Conservation (phyloP, 2,329 filamentous ascomycete species). For the Zymoseptoria tritici region DNA sequence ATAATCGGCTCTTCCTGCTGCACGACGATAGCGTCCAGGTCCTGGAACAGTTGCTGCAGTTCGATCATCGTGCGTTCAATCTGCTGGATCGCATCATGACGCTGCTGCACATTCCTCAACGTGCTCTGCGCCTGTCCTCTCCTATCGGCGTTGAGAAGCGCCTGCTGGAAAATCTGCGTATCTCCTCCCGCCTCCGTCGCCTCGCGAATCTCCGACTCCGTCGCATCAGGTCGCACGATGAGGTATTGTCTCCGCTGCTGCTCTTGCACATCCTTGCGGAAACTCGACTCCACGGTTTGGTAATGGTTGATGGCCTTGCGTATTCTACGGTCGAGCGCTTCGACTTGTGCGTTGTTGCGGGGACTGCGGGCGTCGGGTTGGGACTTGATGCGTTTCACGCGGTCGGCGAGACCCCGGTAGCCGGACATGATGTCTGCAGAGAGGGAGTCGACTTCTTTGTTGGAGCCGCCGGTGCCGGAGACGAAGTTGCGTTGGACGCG, state of each 20-base stretch:
- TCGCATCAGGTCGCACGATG: constrained; percentile 66
- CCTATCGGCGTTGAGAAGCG: constrained; percentile 72
- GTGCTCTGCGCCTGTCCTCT: constrained; percentile 74
- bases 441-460: constrained; percentile 60
- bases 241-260: constrained; percentile 85
- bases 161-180: constrained; percentile 80
- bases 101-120: constrained; percentile 69
- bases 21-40: constrained; percentile 77
- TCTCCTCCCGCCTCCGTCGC: constrained; percentile 66
- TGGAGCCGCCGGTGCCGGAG: constrained; percentile 57
- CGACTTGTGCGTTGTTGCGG: constrained; percentile 72
- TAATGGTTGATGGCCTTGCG: constrained; percentile 76
- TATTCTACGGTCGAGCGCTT: constrained; percentile 69
- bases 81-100: constrained; percentile 81
- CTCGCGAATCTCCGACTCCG: constrained; percentile 65
- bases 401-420: constrained; percentile 71
- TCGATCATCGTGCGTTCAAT: constrained; percentile 88
- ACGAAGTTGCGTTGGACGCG: constrained; percentile 65
- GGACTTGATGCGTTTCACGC: constrained; percentile 75
- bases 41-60: constrained; percentile 78
- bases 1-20: constrained; percentile 76
- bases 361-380: constrained; percentile 63
- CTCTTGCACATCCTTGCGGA: constrained; percentile 70
- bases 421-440: constrained; percentile 73
- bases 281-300: constrained; percentile 71